Percentiles rank a stretch among this genome's conserved stretches.
These are phyloP conservation scores for Aureobasidium zeae DNA, from an alignment of 2,329 filamentous ascomycete genomes.

Conservation along the genomic window DNA sequence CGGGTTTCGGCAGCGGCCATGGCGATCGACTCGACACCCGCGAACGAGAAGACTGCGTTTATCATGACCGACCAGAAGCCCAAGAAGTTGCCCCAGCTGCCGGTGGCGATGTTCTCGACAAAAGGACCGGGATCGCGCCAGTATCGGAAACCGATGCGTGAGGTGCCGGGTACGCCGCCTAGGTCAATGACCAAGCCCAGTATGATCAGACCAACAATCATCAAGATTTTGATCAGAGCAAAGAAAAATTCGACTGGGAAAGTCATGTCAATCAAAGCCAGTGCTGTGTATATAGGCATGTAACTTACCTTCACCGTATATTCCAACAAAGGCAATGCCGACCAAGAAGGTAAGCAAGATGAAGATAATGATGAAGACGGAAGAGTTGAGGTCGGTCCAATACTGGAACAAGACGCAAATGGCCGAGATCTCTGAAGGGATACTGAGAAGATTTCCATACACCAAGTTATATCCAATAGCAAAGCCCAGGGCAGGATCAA, in stretches of 20 bases:
- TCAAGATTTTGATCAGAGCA: constrained; percentile 38
- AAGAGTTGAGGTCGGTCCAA: constrained; percentile 27
- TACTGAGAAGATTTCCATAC: constrained; percentile 13
- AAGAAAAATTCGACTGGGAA: constrained; percentile 45
- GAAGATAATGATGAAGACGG: constrained; percentile 54
- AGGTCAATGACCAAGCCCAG: constrained; percentile 37
- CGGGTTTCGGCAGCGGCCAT: constrained; percentile 74
- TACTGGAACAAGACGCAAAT: constrained; percentile 26
- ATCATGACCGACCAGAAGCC: constrained; percentile 47
- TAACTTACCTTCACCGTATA: constrained; percentile 42
- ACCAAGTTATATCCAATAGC: constrained; percentile 49
- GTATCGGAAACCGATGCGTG: constrained; percentile 38
- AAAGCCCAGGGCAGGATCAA: constrained; percentile 72
- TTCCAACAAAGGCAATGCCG: constrained; percentile 45
- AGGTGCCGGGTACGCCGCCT: constrained; percentile 33
- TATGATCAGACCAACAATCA: constrained; percentile 38
- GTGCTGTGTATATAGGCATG: no score
- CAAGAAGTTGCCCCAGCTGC: constrained; percentile 34
- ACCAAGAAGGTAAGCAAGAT: constrained; percentile 33
- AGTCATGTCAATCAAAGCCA: no score
- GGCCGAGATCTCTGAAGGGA: constrained; percentile 27
- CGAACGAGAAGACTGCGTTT: constrained; percentile 68
- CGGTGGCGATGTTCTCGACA: constrained; percentile 30
- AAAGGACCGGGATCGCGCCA: constrained; percentile 39
- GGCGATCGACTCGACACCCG: constrained; percentile 67